Evolutionary conservation across 163 green algal genomes (phyloP), one percentile per base, ranked within the genome.

Genomic region (Coccomyxa subellipsoidea): DNA sequence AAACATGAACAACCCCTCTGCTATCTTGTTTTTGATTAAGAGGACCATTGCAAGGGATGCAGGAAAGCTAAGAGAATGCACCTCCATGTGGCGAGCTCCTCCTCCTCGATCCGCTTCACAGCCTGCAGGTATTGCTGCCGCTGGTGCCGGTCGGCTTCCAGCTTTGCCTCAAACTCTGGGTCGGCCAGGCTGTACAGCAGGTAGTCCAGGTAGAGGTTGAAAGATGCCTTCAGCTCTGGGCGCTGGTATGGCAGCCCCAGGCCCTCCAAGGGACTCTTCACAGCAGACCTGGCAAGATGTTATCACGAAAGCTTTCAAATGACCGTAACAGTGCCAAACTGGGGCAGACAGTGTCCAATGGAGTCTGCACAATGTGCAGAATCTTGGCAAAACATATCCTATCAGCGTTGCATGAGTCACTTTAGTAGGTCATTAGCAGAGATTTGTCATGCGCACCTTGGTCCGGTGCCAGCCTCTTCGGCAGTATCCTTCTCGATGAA

Each of bases 191-290:
- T 36, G 29, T 73, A 32, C 29, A 73, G 66, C 6, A 73, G 66
- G 66, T 73, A 73, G 66, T 73, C 66, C 66, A 73, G 66, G 66
- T 73, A 73, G 5, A 73, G n/a, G 66, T 73, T n/a, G 66, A 73
- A 73, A 7, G 29, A 73, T 4, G 27, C n/a, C 29, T n/a, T 34
- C 66, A 73, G 29, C 1, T 73, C 66, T 73, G 66, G 66, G 29
- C 66, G 27, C 29, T 34, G 27, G 8, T 34, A 32, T 10, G n/a
- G 4, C 29, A 73, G 66, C 66, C 66, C 66, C 15, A 34, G 29
- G n/a, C 27, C 29, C n/a, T 73, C 29, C 27, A 73, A 23, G 27
- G 66, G 66, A n/a, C 66, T 73, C 18, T 23, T 4, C 7, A 73
- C 66, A 35, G 66, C 29, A 32, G 21, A 0, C 66, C 66, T 73